Evolutionary conservation across 1,284 basidiomycete species (phyloP).

Genomic region (Cryptococcus hybrid): DNA sequence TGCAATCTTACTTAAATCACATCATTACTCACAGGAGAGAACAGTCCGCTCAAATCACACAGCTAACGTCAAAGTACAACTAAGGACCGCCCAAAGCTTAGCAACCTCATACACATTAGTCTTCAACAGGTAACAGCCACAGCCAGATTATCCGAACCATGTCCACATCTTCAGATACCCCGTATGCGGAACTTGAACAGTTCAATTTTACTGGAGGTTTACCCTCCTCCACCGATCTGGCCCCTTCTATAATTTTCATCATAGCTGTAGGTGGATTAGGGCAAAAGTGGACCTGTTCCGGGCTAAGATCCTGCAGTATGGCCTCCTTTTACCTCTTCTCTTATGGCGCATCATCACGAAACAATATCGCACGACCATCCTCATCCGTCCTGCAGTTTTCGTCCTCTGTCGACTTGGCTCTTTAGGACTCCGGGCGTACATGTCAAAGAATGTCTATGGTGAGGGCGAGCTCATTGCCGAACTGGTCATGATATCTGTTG

Average conservation of each 20-base stretch:
- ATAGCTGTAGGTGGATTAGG: constrained; percentile 22
- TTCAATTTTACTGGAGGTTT: constrained; percentile 36
- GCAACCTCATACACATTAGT: no score
- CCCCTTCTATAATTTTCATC: constrained; percentile 35
- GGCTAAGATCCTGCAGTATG: constrained; percentile 19
- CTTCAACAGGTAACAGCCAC: no score
- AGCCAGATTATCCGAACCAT: no score
- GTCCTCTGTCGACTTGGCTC: constrained; percentile 20
- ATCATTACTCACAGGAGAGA: no score
- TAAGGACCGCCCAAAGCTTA: no score
- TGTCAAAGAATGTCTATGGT: constrained; percentile 25
- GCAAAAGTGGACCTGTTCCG: not conserved
- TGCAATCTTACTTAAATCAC: no score
- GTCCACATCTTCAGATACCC: not conserved
- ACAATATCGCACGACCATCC: constrained; percentile 15
- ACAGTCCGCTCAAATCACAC: no score
- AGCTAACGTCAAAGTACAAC: no score
- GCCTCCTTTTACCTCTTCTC: constrained; percentile 16
- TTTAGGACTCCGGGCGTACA: constrained; percentile 25
- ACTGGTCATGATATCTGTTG: constrained; percentile 30
- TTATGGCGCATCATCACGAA: constrained; percentile 17
- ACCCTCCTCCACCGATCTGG: constrained; percentile 27
- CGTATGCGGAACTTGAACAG: constrained; percentile 7
- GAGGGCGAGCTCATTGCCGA: constrained; percentile 30
- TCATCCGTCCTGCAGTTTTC: constrained; percentile 34